These are phyloP conservation scores for Asclepias syriaca DNA, from an alignment of 257 asterid genomes.

Conservation along the genomic window DNA sequence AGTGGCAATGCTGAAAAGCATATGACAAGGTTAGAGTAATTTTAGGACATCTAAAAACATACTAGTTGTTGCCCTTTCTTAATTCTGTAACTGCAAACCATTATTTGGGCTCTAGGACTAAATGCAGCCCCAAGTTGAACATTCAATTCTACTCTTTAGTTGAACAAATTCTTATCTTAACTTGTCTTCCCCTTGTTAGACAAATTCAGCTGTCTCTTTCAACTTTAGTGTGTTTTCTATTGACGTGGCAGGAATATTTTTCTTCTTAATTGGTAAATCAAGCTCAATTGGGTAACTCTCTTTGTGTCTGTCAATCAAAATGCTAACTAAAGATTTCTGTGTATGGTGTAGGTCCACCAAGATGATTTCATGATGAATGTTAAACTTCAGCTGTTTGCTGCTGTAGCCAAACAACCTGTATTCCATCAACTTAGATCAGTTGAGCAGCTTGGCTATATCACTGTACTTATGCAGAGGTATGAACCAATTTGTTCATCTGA, in stretches of 20 bases:
- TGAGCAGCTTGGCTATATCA: slow-evolving; percentile 97
- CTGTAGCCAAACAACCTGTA: slow-evolving; percentile 90
- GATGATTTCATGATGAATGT: slow-evolving; percentile 84
- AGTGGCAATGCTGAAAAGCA: background rate
- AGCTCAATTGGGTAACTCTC: background rate
- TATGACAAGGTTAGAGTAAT: background rate
- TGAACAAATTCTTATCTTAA: background rate
- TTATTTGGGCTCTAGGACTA: background rate
- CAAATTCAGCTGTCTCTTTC: background rate
- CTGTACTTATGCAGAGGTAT: slow-evolving; percentile 86
- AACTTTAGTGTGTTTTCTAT: background rate
- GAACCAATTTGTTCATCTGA: background rate
- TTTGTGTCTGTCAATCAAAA: background rate
- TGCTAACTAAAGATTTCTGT: background rate
- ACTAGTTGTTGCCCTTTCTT: background rate
- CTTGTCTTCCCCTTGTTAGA: background rate
- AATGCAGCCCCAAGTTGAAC: background rate
- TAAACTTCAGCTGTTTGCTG: slow-evolving; percentile 79
- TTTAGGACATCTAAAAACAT: background rate
- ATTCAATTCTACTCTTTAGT: background rate
- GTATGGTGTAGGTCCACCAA: slow-evolving; percentile 65
- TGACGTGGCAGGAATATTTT: background rate
- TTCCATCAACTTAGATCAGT: slow-evolving; percentile 99
- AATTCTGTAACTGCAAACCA: background rate
- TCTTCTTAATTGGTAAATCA: too few species aligned